Base-by-base conservation (phyloP, 2,329 filamentous ascomycete genomes). In the Colletotrichum acutatum region DNA sequence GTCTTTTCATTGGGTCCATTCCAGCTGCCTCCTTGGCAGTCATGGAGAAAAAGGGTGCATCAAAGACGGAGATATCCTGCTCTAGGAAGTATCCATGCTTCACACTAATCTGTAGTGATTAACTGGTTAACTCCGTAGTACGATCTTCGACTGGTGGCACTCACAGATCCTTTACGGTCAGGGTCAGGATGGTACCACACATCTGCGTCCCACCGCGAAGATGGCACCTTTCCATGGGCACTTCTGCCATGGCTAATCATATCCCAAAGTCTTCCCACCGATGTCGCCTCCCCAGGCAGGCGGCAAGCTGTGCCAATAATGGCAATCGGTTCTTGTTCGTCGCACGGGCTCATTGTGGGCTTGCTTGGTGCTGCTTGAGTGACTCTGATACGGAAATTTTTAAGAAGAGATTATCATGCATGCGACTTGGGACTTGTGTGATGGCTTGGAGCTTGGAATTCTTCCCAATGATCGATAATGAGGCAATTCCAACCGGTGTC, bases 1-100 rank as follows among this genome's bases (percentile, higher is more conserved):
- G 74, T 1, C 82, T 68, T 60, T 84, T 82, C 37, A 83, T 81
- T 1, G 83, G 83, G 61, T 85, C 88, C 85, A 89, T 86, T 0
- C 85, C 85, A 53, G 81, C 80, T 22, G 84, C 87, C 76, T 88
- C 86, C 69, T 85, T 84, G 67, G 84, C 82, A 0, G 86, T 87
- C 22, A 88, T 80, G 49, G 84, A 83, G 76, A 89, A 89, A 75
- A 89, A 89, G 0, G 85, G 84, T 0, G 87, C 86, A 66, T 89
- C 87, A 64, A 89, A 89, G 2, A 81, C 79, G 5, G 82, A 80
- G n/a, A 86, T 78, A 66, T 89, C 86, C 19, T 82, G 80, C 49
- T 84, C 82, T 68, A 89, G 79, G 54, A 86, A 87, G 75, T 84
- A 83, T 1, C 80, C 81, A 53, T 78, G 71, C 37, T 76, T 68